Evolutionary conservation across 2,329 filamentous ascomycete species (phyloP), one percentile per base, ranked within the genome.

Genomic region (Aureobasidium leucospermi): DNA sequence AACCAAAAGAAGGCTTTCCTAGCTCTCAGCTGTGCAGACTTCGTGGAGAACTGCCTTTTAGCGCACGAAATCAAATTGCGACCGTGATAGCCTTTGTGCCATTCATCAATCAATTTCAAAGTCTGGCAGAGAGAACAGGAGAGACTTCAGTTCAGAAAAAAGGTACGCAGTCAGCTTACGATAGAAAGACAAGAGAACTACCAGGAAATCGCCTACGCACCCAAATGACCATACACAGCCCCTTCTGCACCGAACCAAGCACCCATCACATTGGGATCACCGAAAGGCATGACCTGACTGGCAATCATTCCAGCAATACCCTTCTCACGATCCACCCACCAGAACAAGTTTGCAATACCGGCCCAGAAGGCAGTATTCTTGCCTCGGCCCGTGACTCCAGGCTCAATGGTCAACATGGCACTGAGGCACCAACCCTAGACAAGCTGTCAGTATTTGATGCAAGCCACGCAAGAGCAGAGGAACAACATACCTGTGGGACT

Each of bases 341-440:
- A 73, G 63, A 73, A 73, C 48, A 73, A 60, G 53, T 73, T 73
- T 4, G 71, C 67, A 41, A 73, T 69, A 9, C 70, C 69, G 3
- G 68, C 70, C 69, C 70, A 74, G 64, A 68, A 70, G 7, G 66
- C 71, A 3, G 70, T 71, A 58, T 70, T 69, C 28, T 61, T 61
- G 9, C 69, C 69, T 36, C 71, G 64, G 6, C 71, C 71, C 1
- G 71, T 73, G n/a, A 65, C 61, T 11, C 70, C 70, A 15, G 69
- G 65, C 49, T 71, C 69, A 23, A 66, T 64, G 5, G 68, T 73
- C 41, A 73, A 60, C 63, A 71, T 67, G 62, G 72, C 71, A 7
- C 65, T 67, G 19, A 88, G 71, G 0, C 84, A 84, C 84, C 84
- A 88, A 10, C 86, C 86, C 66, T 87, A 11, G 15, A 3, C 11